phyloP scores from a whole-genome alignment of 441 rosid genomes.

The Viola pubescens region DNA sequence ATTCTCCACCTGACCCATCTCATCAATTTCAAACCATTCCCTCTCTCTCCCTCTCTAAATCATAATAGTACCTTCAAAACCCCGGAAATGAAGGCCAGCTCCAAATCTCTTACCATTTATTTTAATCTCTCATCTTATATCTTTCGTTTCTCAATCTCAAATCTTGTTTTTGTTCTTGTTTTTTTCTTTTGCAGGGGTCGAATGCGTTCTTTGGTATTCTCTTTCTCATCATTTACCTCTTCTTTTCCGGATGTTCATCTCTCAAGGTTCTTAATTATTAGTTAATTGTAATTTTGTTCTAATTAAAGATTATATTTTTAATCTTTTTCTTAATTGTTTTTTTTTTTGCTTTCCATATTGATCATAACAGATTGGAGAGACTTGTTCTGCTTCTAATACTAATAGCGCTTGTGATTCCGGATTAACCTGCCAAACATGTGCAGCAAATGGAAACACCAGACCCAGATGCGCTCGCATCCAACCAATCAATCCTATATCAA shows the following conservation, averaged over 20 bases:
- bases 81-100: constrained; percentile 33
- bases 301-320: neutral
- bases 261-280: constrained; percentile 35
- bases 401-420: constrained; percentile 59
- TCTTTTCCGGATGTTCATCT: constrained; percentile 31
- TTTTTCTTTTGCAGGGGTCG: constrained; percentile 28
- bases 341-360: neutral
- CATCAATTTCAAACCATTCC: neutral
- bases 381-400: constrained; percentile 47
- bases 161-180: neutral
- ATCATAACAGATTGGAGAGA: constrained; percentile 62
- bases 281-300: neutral
- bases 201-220: constrained; percentile 12
- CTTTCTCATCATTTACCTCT: constrained; percentile 27
- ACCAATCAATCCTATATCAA: constrained; percentile 62
- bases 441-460: constrained; percentile 60
- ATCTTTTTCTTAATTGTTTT: neutral
- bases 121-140: neutral
- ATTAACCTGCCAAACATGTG: constrained; percentile 63
- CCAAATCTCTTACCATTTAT: neutral
- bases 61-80: neutral
- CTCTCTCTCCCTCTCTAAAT: neutral
- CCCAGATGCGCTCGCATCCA: constrained; percentile 67
- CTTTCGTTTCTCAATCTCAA: neutral
- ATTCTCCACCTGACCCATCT: neutral